Evolutionary conservation across 495 filamentous ascomycete genomes (phyloP), one percentile per base, ranked within the genome.

Genomic region (Aspergillus biplanus): DNA sequence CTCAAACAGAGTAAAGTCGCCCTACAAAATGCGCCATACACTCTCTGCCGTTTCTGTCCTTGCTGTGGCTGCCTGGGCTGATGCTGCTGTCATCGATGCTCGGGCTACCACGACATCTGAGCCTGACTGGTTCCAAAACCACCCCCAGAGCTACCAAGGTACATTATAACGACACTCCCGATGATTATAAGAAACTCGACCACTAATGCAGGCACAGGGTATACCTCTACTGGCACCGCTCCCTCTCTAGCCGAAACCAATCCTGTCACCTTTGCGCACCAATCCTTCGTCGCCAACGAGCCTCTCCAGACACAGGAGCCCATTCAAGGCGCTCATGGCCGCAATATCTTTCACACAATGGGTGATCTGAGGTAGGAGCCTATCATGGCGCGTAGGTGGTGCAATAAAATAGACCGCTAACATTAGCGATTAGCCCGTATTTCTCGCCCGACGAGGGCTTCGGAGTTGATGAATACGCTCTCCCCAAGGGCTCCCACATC

Each of bases 201-300:
- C 16, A 18, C 2, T 3, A 8, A 18, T 49, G 6, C 8, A 18
- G 18, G 12, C 18, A n/a, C 6, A 49, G 46, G 46, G 18, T 4
- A 12, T 49, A 49, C 46, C 18, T 49, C 47, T 6, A 50, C 47
- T 9, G 47, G 86, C 6, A 68, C 67, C 39, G 74, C 82, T 3
- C 79, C 85, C 1, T 86, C 86, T 66, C 68, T 88, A 9, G 86
- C 85, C 4, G 77, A 85, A 71, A 86, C 76, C 21, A 83, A 85
- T 61, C 73, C 73, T 5, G 81, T 79, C 4, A 80, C 81, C 4
- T 86, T 86, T 56, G 73, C 75, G 11, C 66, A 75, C 42, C 73
- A 81, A 5, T 76, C 71, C 13, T 87, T 79, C 64, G 77, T 81
- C 21, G 83, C 85, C 12, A 86, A 85, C 63, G 70, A 73, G 27